phyloP scores from a whole-genome alignment of 345 rosid species.

The Physaria fendleri region DNA sequence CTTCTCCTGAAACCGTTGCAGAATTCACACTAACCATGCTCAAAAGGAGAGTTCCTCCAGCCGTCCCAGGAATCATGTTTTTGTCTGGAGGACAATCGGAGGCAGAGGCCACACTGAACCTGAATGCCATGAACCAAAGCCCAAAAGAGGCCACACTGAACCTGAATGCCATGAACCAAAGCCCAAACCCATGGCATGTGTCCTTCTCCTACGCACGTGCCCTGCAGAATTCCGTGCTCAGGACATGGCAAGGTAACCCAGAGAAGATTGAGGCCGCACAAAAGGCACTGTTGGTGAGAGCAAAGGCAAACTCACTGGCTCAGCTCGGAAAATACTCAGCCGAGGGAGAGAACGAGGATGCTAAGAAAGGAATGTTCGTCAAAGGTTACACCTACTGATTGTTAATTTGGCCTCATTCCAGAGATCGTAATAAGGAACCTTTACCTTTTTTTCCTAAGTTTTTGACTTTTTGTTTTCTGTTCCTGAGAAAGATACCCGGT shows the following conservation, averaged over 20 bases:
- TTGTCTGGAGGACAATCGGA: constrained; percentile 98
- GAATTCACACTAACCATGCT: constrained; percentile 91
- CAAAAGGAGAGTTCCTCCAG: constrained; percentile 88
- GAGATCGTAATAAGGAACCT: constrained; percentile 23
- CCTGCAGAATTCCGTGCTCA: constrained; percentile 85
- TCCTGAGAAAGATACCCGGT: not conserved
- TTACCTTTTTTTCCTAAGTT: not conserved
- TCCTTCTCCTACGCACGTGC: constrained; percentile 99
- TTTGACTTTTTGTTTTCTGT: not conserved
- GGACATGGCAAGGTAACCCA: constrained; percentile 89
- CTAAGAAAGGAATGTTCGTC: constrained; percentile 96
- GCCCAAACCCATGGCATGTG: constrained; percentile 98
- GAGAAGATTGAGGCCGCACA: constrained; percentile 80
- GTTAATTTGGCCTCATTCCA: constrained; percentile 13
- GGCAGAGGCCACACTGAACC: constrained; percentile 86
- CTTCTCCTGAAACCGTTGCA: constrained; percentile 85
- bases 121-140: constrained; percentile 93
- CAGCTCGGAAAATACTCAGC: constrained; percentile 91
- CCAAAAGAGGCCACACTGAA: constrained; percentile 96
- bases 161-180: constrained; percentile 94
- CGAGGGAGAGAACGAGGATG: constrained; percentile 78
- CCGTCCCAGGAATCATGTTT: constrained; percentile 98
- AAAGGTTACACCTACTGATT: constrained; percentile 89
- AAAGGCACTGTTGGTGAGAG: constrained; percentile 82
- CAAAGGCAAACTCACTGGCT: constrained; percentile 92